Evolutionary conservation across 371 early-diverging fungal species (phyloP), one percentile per base, ranked within the genome.

Genomic region (Rhizopus delemar): DNA sequence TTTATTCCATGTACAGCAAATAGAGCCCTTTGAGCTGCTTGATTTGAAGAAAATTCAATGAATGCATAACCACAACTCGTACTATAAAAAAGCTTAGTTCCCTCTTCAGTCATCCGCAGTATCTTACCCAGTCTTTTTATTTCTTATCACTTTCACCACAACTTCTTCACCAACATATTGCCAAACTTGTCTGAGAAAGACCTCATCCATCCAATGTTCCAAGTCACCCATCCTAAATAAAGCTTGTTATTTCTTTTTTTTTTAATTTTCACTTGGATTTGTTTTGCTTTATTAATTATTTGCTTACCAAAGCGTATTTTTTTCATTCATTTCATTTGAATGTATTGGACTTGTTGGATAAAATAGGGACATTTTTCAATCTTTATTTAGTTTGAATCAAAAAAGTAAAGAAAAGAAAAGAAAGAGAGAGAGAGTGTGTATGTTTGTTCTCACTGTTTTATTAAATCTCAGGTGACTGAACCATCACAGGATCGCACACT

Each of bases 161-260:
- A 92, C 91, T 35, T 69, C 59, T 66, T 91, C 90, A 32, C 91
- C 91, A 35, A 85, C 53, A 16, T 64, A 69, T 31, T 69, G 77
- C 93, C 93, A 93, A 4, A 89, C 62, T 65, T 87, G 82, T 22
- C 80, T 74, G 49, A 93, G 71, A 71, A 77, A 92, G 50, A 76
- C 78, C 57, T 90, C 93, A 72, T 89, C 90, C 92, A 91, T 91
- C 92, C 93, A 92, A 7, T 84, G 80, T 58, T 92, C 92, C 16
- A 93, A 76, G 57, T 91, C 91, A 53, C 91, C 91, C 91, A 90
- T 90, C 91, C 91, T 79, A 68, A 31, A 35, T 38, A 38, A 22
- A 22, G 22, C 22, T 22, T 22, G 22, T 22, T 22, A 22, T 22
- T 22, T 22, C 22, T 13, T 13, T 38, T 38, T 38, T 38, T 38